Conservation (phyloP, 768 basidiomycete genomes). For the Mrakia gelida region DNA sequence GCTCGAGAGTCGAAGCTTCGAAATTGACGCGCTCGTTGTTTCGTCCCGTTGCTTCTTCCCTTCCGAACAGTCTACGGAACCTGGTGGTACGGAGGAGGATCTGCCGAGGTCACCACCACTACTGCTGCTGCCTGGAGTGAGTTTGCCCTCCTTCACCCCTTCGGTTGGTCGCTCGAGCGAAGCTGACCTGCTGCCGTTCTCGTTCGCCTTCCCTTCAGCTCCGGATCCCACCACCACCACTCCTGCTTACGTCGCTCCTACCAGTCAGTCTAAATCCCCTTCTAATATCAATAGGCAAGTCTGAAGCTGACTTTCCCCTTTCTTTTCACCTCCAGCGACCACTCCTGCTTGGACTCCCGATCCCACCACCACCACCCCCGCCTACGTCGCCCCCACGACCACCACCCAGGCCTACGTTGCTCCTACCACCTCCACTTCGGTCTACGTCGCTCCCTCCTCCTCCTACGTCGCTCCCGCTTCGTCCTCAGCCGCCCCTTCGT, state of each 20-base stretch:
- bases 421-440: conserved; percentile 7
- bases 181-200: background rate
- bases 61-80: conserved; percentile 15
- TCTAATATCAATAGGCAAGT: background rate
- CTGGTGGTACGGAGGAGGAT: conserved; percentile 29
- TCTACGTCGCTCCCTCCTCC: background rate
- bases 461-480: conserved; percentile 5
- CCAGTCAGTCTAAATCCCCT: background rate
- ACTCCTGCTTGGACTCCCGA: conserved; percentile 22
- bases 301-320: background rate
- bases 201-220: background rate
- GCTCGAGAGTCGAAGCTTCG: too few species aligned
- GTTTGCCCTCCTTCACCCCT: background rate
- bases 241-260: conserved; percentile 14
- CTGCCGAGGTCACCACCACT: conserved; percentile 8
- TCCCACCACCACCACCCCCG: conserved; percentile 13
- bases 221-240: conserved; percentile 29
- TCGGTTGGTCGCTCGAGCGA: background rate
- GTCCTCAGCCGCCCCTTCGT: background rate
- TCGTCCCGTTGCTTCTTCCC: background rate
- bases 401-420: conserved; percentile 19
- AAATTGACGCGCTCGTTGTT: background rate
- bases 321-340: background rate
- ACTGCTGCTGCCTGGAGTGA: conserved; percentile 25
- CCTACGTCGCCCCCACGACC: conserved; percentile 16